Percentiles rank a stretch among this genome's conserved stretches.
Conservation (phyloP, 1,284 basidiomycete species). For the Rhodotorula glutinis region DNA sequence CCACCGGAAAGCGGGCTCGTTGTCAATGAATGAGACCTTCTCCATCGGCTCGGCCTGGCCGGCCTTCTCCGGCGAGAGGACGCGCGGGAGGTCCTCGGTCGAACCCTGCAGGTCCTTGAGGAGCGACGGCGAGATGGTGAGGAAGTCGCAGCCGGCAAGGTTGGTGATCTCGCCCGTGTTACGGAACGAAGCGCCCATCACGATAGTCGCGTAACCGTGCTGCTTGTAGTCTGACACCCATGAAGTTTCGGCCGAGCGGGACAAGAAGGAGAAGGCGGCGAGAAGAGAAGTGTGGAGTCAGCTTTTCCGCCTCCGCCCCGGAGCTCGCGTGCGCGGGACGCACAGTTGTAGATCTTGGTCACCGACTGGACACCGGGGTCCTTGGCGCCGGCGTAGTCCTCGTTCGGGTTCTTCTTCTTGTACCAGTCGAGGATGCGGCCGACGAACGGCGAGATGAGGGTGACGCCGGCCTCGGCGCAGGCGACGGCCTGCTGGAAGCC, state of each 20-base stretch:
- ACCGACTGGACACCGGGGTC: conserved; percentile 98
- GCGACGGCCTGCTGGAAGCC: conserved; percentile 98
- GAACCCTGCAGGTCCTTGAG: conserved; percentile 90
- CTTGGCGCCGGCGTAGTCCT: conserved; percentile 77
- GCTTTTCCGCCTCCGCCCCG: no score
- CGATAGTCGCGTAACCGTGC: conserved; percentile 82
- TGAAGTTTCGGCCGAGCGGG: no score
- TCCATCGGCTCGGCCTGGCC: conserved; percentile 57
- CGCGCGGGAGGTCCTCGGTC: conserved; percentile 72
- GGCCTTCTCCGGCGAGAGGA: conserved; percentile 64
- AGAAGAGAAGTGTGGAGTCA: background rate
- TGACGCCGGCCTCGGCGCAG: conserved; percentile 95
- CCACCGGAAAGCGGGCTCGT: conserved; percentile 96
- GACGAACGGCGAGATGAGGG: conserved; percentile 98
- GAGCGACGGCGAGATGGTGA: conserved; percentile 87
- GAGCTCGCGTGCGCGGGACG: no score
- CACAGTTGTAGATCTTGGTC: conserved; percentile 56
- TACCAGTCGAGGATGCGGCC: conserved; percentile 92
- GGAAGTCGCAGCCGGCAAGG: conserved; percentile 92
- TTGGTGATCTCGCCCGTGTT: conserved; percentile 90
- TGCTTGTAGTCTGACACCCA: conserved; percentile 81
- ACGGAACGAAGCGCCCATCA: conserved; percentile 4
- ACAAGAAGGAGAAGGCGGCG: background rate
- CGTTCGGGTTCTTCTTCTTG: conserved; percentile 78
- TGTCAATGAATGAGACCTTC: conserved; percentile 84